Evolutionary conservation across 2,329 filamentous ascomycete species (phyloP), one percentile per base, ranked within the genome.

Genomic region (Ceratocystis destructans): DNA sequence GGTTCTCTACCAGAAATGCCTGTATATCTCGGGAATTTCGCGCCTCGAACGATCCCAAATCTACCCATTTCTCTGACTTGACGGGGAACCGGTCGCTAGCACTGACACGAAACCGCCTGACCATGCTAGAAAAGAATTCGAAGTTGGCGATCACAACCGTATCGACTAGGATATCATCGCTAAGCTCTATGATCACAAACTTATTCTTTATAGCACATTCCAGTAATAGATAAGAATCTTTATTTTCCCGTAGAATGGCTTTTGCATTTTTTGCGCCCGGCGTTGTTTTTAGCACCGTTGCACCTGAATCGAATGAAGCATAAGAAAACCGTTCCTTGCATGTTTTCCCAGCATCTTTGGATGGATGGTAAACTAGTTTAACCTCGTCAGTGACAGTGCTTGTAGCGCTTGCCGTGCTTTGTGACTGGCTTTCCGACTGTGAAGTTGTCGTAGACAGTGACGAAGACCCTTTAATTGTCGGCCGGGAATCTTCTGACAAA

Each of bases 311-410:
- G 72, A 97, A 97, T 0, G 93, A 97, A 5, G 94, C 91, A 76
- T 96, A 99, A 65, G 96, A 97, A 76, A 96, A 96, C 57, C 94
- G 83, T 76, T 97, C 94, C 76, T 97, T 97, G 81, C 93, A 96
- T 0, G 94, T 99, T 75, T 90, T 96, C 6, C 94, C 94, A 3
- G 94, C 94, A 75, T 97, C 92, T 75, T 95, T 96, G 73, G 88
- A 91, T 46, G 90, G 83, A 69, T 85, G 81, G 45, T 81, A 78
- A 15, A 66, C 50, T 15, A 68, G 41, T 25, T 61, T 59, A 41
- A 68, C 59, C 8, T 68, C 64, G 7, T 68, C 64, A 1, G 57
- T 22, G 3, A 28, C 10, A 3, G 31, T 25, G 22, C 44, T 46
- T n/a, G 31, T 10, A 17, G 25, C 45, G 25, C 28, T 31, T 48